These are phyloP conservation scores for Penicillium sp. DNA, from an alignment of 2,329 filamentous ascomycete genomes.

Conservation along the genomic window DNA sequence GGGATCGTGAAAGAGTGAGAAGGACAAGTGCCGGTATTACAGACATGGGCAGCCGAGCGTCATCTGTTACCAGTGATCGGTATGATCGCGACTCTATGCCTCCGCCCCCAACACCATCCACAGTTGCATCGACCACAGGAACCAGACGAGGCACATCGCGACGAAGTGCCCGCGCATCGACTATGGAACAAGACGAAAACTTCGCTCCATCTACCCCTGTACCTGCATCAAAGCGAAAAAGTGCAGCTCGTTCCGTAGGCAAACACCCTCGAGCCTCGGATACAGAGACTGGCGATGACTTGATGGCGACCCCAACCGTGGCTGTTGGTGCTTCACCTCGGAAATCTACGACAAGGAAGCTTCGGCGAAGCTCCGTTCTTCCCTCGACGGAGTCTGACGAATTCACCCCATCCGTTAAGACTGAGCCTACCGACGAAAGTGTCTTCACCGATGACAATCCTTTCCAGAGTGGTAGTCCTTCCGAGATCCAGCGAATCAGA, in stretches of 20 bases:
- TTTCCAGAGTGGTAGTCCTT: slow-evolving; percentile 78
- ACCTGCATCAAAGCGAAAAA: slow-evolving; percentile 31
- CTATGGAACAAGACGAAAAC: slow-evolving; percentile 38
- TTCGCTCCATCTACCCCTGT: slow-evolving; percentile 28
- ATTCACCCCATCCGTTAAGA: slow-evolving; percentile 44
- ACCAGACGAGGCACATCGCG: slow-evolving; percentile 56
- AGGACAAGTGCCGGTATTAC: slow-evolving; percentile 84
- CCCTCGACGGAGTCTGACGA: slow-evolving; percentile 40
- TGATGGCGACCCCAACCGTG: slow-evolving; percentile 35
- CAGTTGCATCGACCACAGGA: slow-evolving; percentile 55
- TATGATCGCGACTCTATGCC: slow-evolving; percentile 55
- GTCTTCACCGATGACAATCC: slow-evolving; percentile 90
- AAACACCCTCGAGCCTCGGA: slow-evolving; percentile 34
- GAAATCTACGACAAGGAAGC: slow-evolving; percentile 52
- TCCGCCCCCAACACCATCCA: slow-evolving; percentile 51
- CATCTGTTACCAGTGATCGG: slow-evolving; percentile 58
- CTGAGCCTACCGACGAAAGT: slow-evolving; percentile 54
- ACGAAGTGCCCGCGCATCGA: slow-evolving; percentile 48
- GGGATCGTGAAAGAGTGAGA: slow-evolving; percentile 74
- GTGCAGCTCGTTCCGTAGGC: slow-evolving; percentile 36
- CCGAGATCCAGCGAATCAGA: slow-evolving; percentile 47
- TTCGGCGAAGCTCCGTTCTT: slow-evolving; percentile 50
- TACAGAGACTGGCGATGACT: slow-evolving; percentile 33
- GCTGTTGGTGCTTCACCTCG: slow-evolving; percentile 34
- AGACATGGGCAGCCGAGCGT: slow-evolving; percentile 67